These are phyloP conservation scores for Blastobotrys terrestris DNA, from an alignment of 805 yeast genomes.

Conservation along the genomic window DNA sequence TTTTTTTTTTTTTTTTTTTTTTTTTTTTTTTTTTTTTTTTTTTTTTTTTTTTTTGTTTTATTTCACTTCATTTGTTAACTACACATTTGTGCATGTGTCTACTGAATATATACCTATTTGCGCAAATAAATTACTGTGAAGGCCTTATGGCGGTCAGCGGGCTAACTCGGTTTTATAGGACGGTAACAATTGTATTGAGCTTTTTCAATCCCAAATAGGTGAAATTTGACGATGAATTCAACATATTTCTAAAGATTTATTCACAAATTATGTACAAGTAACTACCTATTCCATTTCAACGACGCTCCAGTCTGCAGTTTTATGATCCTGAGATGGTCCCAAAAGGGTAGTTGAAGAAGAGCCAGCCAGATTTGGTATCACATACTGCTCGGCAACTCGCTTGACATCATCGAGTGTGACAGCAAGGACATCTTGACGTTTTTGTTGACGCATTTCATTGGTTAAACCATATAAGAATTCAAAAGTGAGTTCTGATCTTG, in stretches of 20 bases:
- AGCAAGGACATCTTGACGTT: slow-evolving; percentile 69
- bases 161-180: no score
- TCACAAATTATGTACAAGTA: slow-evolving; percentile 1
- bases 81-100: no score
- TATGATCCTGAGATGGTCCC: slow-evolving; percentile 3
- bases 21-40: no score
- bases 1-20: no score
- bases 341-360: background rate
- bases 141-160: no score
- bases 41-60: background rate
- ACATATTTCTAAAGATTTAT: background rate
- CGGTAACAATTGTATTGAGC: no score
- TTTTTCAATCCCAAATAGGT: no score
- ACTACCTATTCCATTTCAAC: background rate
- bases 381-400: slow-evolving; percentile 61
- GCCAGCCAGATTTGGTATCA: slow-evolving; percentile 26
- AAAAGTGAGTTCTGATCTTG: slow-evolving; percentile 68
- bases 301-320: slow-evolving; percentile 5
- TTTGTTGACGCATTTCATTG: slow-evolving; percentile 69
- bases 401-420: slow-evolving; percentile 57
- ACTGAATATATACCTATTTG: no score
- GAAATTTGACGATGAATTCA: background rate
- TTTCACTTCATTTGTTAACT: no score
- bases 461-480: slow-evolving; percentile 63
- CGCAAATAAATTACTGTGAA: no score